Evolutionary conservation across 1,284 basidiomycete species (phyloP).

Genomic region (Puccinia horiana): DNA sequence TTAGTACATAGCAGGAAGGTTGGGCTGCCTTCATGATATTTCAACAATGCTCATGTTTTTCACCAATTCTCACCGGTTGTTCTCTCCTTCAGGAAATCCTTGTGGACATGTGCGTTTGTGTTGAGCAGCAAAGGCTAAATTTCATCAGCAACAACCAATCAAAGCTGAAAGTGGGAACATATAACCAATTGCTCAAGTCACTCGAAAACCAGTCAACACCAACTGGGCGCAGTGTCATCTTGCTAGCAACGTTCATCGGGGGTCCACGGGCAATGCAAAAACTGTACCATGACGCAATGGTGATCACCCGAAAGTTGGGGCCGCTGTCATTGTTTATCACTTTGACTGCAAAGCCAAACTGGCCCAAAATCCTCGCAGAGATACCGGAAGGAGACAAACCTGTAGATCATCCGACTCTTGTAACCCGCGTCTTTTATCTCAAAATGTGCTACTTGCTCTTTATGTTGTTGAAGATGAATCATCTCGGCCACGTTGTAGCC

Average conservation of each 20-base stretch:
- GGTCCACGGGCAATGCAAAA: slow-evolving; percentile 58
- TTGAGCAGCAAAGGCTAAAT: neutral
- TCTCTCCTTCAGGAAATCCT: neutral
- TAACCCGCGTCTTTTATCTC: neutral
- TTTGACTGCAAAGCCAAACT: slow-evolving; percentile 60
- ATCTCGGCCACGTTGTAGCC: neutral
- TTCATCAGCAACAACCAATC: neutral
- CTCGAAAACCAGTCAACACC: neutral
- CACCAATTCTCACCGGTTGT: neutral
- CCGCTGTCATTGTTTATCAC: slow-evolving; percentile 60
- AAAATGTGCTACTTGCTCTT: neutral
- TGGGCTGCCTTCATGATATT: neutral
- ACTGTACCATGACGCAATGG: slow-evolving; percentile 59
- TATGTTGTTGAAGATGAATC: neutral
- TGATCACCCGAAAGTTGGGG: slow-evolving; percentile 57
- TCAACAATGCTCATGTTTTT: neutral
- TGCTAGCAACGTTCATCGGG: slow-evolving; percentile 59
- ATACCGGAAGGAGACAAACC: neutral
- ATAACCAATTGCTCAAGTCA: neutral
- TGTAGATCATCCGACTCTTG: neutral
- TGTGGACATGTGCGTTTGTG: neutral
- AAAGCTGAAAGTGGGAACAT: neutral
- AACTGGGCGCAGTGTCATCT: slow-evolving; percentile 54
- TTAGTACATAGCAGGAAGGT: neutral
- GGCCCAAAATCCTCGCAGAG: slow-evolving; percentile 45